Evolutionary conservation across 2,329 filamentous ascomycete species (phyloP).

Genomic region (Fusarium sp.): DNA sequence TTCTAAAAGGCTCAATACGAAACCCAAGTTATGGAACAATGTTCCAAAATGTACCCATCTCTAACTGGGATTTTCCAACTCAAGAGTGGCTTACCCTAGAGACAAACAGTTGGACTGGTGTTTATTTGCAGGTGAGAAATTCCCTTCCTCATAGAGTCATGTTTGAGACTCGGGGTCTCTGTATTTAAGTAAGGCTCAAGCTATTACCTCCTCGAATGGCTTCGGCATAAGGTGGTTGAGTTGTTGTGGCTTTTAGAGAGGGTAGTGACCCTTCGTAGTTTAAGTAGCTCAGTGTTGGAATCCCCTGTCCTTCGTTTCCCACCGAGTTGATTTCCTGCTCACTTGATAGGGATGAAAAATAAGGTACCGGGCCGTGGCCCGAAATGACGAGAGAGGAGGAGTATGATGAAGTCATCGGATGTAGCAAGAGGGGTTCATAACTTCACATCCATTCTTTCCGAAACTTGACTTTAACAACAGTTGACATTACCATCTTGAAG

Average conservation of each 20-base stretch:
- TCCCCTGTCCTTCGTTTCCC: background rate
- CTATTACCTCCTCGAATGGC: no score
- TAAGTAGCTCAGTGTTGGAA: background rate
- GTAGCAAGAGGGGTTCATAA: background rate
- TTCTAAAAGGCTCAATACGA: background rate
- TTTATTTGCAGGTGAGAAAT: background rate
- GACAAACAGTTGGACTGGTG: background rate
- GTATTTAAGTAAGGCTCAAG: no score
- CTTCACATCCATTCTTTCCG: background rate
- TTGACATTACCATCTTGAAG: no score
- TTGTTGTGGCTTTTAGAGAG: background rate
- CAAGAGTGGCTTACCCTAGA: background rate
- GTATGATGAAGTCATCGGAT: conserved; percentile 16
- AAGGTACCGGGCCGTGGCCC: background rate
- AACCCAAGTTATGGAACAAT: background rate
- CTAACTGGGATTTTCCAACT: background rate
- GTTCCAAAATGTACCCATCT: no score
- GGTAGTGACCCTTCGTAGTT: background rate
- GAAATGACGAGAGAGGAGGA: conserved; percentile 6
- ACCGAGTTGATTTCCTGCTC: background rate
- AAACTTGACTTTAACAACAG: background rate
- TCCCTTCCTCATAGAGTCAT: background rate
- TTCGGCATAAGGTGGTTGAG: background rate
- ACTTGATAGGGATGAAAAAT: background rate
- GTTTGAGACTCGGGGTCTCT: no score